phyloP scores from a whole-genome alignment of 2,329 filamentous ascomycete genomes.

The Colletotrichum cereale region DNA sequence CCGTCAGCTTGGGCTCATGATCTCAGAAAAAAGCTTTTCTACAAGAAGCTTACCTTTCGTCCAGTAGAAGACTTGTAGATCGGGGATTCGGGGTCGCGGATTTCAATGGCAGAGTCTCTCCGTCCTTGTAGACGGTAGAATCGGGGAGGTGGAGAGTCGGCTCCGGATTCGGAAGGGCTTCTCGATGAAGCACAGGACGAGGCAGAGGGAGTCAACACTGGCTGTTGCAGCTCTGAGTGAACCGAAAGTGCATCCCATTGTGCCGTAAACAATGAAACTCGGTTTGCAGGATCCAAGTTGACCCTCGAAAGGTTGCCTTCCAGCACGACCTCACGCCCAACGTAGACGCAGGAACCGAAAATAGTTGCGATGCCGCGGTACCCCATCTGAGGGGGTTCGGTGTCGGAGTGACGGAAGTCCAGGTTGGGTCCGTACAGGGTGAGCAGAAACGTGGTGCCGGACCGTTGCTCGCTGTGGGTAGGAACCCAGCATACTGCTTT shows the following conservation, averaged over 20 bases:
- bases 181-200: slow-evolving; percentile 36
- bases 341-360: slow-evolving; percentile 32
- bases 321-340: slow-evolving; percentile 29
- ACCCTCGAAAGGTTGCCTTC: slow-evolving; percentile 31
- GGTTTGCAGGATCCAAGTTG: slow-evolving; percentile 16
- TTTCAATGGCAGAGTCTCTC: slow-evolving; percentile 36
- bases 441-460: slow-evolving; percentile 35
- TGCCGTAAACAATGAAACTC: slow-evolving; percentile 31
- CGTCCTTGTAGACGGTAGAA: slow-evolving; percentile 36
- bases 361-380: slow-evolving; percentile 35
- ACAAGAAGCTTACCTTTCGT: slow-evolving; percentile 8
- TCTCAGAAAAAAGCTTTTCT: neutral
- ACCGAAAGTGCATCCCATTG: slow-evolving; percentile 37
- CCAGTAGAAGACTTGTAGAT: slow-evolving; percentile 32
- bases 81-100: slow-evolving; percentile 34
- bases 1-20: slow-evolving; percentile 1
- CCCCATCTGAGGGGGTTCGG: slow-evolving; percentile 24
- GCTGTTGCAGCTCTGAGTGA: slow-evolving; percentile 22
- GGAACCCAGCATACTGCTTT: slow-evolving; percentile 40
- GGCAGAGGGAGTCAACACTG: slow-evolving; percentile 28
- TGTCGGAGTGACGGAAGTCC: slow-evolving; percentile 23
- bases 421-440: slow-evolving; percentile 34
- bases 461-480: slow-evolving; percentile 38
- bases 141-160: slow-evolving; percentile 24
- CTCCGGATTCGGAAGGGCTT: slow-evolving; percentile 34